Evolutionary conservation across 2,329 filamentous ascomycete genomes (phyloP).

Genomic region (Neonectria coccinea): DNA sequence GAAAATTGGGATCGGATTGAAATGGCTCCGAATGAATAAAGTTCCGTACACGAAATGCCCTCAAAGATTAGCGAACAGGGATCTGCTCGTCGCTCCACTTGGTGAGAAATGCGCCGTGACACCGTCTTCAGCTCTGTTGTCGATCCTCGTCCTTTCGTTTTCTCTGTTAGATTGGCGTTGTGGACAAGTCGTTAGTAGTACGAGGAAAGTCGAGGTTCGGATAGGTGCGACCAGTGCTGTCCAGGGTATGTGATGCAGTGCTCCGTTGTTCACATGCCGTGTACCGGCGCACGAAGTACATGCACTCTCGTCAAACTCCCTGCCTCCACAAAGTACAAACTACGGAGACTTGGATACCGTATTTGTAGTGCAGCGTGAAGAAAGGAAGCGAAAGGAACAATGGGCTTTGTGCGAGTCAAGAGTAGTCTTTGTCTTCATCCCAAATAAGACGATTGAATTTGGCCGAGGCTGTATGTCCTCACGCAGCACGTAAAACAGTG

Average conservation of each 20-base stretch:
- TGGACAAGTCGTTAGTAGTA: too few relatives aligned
- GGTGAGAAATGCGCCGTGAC: neutral
- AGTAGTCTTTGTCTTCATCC: too few relatives aligned
- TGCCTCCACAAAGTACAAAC: neutral
- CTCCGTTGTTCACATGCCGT: neutral
- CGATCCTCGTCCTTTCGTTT: neutral
- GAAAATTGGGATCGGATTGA: conserved; percentile 1
- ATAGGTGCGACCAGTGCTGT: too few relatives aligned
- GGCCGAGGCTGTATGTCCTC: too few relatives aligned
- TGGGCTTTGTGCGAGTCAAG: too few relatives aligned
- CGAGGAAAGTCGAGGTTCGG: too few relatives aligned
- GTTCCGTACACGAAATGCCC: neutral
- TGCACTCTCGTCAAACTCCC: too few relatives aligned
- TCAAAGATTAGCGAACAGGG: neutral
- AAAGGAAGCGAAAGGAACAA: neutral
- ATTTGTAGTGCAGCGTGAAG: too few relatives aligned
- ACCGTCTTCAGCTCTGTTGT: neutral
- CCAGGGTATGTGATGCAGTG: too few relatives aligned
- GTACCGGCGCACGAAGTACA: too few relatives aligned
- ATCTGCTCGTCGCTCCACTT: conserved; percentile 9
- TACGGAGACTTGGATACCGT: too few relatives aligned
- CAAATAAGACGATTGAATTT: neutral
- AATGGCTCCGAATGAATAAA: conserved; percentile 10
- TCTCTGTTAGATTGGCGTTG: too few relatives aligned
- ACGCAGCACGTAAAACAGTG: neutral